Evolutionary conservation across 2,329 filamentous ascomycete genomes (phyloP).

Genomic region (Tolypocladium sp.): DNA sequence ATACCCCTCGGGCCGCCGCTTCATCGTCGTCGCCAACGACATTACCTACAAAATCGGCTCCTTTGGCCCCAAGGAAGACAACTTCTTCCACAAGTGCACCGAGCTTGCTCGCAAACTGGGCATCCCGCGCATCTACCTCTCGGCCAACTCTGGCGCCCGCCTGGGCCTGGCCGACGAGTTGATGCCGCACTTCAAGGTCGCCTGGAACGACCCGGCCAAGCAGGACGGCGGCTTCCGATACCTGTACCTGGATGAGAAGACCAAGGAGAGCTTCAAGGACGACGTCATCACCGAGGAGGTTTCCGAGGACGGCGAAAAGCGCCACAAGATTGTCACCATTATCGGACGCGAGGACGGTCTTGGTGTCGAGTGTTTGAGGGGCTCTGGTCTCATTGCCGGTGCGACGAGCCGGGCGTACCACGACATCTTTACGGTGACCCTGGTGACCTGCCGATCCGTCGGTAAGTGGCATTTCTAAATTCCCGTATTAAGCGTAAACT

Average conservation of each 20-base stretch:
- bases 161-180: slow-evolving; percentile 95
- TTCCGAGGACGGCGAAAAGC: slow-evolving; percentile 76
- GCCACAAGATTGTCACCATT: slow-evolving; percentile 90
- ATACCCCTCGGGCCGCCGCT: slow-evolving; percentile 84
- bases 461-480: slow-evolving; percentile 42
- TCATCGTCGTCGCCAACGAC: slow-evolving; percentile 96
- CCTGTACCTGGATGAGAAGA: slow-evolving; percentile 81
- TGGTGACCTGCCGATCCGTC: slow-evolving; percentile 96
- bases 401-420: slow-evolving; percentile 95
- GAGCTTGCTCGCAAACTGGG: slow-evolving; percentile 89
- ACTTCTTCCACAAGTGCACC: slow-evolving; percentile 98
- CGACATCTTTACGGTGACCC: slow-evolving; percentile 95
- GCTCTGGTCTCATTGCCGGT: slow-evolving; percentile 95
- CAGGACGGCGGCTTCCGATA: slow-evolving; percentile 94
- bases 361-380: slow-evolving; percentile 93
- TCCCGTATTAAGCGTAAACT: background rate
- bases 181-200: slow-evolving; percentile 93
- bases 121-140: slow-evolving; percentile 94
- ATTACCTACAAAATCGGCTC: slow-evolving; percentile 99
- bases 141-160: slow-evolving; percentile 96
- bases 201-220: slow-evolving; percentile 79
- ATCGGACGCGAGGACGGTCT: slow-evolving; percentile 91
- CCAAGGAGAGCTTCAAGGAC: slow-evolving; percentile 80
- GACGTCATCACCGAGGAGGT: slow-evolving; percentile 71
- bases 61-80: slow-evolving; percentile 92